Percentiles rank a stretch among this genome's conserved stretches.
Conservation (phyloP, 164 flowering plant genomes). For the Aristolochia contorta region DNA sequence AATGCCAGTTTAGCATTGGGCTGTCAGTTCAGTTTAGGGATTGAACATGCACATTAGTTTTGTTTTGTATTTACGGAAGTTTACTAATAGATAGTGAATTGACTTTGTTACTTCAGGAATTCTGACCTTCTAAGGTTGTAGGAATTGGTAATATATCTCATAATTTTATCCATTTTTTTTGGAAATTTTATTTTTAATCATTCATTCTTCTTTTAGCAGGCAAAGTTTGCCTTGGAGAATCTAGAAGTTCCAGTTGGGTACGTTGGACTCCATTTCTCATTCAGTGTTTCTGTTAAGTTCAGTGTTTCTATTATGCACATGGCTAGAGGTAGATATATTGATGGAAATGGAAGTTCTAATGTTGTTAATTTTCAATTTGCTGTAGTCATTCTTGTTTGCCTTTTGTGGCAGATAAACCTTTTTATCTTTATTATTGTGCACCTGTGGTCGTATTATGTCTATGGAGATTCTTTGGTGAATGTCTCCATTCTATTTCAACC, state of each 20-base stretch:
- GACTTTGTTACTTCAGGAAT: too few species aligned
- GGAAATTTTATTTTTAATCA: neutral
- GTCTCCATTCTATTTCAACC: too few species aligned
- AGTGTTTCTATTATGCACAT: neutral
- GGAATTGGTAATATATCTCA: neutral
- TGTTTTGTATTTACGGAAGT: neutral
- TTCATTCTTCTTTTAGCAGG: constrained; percentile 18
- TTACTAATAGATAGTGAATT: neutral
- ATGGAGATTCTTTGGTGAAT: too few species aligned
- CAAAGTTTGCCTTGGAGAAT: constrained; percentile 33
- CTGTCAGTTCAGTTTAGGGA: too few species aligned
- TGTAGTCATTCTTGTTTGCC: too few species aligned
- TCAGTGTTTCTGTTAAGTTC: too few species aligned
- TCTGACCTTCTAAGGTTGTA: neutral
- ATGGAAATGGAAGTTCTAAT: neutral
- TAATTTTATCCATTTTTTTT: neutral
- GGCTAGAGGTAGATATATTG: too few species aligned
- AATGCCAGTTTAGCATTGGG: too few species aligned
- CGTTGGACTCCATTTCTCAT: neutral
- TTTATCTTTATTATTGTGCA: too few species aligned
- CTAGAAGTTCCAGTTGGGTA: constrained; percentile 55
- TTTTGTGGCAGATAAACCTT: too few species aligned
- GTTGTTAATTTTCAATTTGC: too few species aligned
- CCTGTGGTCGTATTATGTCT: too few species aligned
- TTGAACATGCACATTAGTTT: neutral